A percentile compares a stretch with the other conserved stretches of the same genome.
Conservation (phyloP, 2,329 filamentous ascomycete species). For the Lecanicillium sp. region DNA sequence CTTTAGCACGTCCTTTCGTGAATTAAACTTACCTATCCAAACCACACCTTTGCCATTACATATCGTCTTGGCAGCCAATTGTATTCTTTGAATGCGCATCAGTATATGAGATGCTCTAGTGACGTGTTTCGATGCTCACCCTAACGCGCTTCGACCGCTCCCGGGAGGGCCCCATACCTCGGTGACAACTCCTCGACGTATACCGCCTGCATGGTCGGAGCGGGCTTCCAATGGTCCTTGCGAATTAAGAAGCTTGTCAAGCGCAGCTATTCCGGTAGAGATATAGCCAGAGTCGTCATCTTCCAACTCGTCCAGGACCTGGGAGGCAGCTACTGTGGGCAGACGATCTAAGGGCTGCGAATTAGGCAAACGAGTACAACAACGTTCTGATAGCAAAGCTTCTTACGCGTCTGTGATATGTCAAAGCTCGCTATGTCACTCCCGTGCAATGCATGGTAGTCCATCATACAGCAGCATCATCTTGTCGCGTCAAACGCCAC, state of each 20-base stretch:
- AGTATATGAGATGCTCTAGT: conserved; percentile 11
- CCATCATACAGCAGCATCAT: conserved; percentile 31
- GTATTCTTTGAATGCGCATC: conserved; percentile 49
- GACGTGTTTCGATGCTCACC: conserved; percentile 42
- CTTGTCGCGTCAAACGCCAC: neutral
- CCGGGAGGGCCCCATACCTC: conserved; percentile 87
- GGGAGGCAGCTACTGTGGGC: conserved; percentile 67
- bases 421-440: conserved; percentile 55
- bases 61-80: conserved; percentile 58
- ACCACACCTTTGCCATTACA: conserved; percentile 54
- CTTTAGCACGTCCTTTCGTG: neutral
- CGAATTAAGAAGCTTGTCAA: conserved; percentile 39
- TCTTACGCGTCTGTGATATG: conserved; percentile 42
- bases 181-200: conserved; percentile 68
- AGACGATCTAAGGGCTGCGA: conserved; percentile 54
- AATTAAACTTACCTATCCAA: conserved; percentile 65
- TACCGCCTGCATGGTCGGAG: conserved; percentile 37
- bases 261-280: conserved; percentile 43
- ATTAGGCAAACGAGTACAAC: conserved; percentile 9
- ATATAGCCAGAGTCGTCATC: conserved; percentile 41
- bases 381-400: conserved; percentile 6
- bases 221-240: conserved; percentile 9
- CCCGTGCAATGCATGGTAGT: conserved; percentile 51
- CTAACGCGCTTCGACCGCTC: conserved; percentile 74
- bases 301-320: conserved; percentile 56